These are phyloP conservation scores for Metarhizium guizhouense DNA, from an alignment of 2,329 filamentous ascomycete genomes.

Conservation along the genomic window DNA sequence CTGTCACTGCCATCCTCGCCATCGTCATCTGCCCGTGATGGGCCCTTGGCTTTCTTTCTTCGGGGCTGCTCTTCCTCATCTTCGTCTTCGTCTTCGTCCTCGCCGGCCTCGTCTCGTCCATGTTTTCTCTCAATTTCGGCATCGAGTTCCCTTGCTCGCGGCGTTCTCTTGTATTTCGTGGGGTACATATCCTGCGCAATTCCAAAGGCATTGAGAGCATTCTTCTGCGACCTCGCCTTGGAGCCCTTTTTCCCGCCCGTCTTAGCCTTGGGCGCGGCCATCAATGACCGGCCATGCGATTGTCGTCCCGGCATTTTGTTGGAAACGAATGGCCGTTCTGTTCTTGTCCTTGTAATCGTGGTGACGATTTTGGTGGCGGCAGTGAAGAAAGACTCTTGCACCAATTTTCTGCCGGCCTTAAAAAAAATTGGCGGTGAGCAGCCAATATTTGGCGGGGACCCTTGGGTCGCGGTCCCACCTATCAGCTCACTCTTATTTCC, in stretches of 20 bases:
- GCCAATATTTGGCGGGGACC: slow-evolving; percentile 16
- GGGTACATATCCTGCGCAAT: slow-evolving; percentile 46
- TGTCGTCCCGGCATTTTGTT: slow-evolving; percentile 48
- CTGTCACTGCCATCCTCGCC: slow-evolving; percentile 73
- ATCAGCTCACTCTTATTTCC: slow-evolving; percentile 19
- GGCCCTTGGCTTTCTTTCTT: slow-evolving; percentile 33
- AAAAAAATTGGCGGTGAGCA: slow-evolving; percentile 22
- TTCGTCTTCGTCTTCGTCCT: slow-evolving; percentile 31
- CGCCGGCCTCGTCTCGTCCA: slow-evolving; percentile 33
- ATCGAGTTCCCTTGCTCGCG: slow-evolving; percentile 43
- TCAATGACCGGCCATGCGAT: slow-evolving; percentile 45
- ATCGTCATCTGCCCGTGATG: slow-evolving; percentile 40
- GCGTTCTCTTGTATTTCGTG: slow-evolving; percentile 36
- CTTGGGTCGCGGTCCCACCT: slow-evolving; percentile 14
- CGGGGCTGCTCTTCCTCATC: slow-evolving; percentile 39
- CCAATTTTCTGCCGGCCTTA: slow-evolving; percentile 21
- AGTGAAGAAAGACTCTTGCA: slow-evolving; percentile 1
- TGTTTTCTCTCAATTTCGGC: slow-evolving; percentile 36
- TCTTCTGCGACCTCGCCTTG: slow-evolving; percentile 39
- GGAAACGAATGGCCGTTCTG: neutral
- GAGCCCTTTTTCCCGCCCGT: slow-evolving; percentile 28
- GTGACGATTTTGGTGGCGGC: neutral
- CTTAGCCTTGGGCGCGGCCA: slow-evolving; percentile 28
- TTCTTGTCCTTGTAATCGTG: neutral
- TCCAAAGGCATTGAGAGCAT: slow-evolving; percentile 48